A percentile compares a stretch with the other conserved stretches of the same genome.
Conservation (phyloP, 1,139 yeast genomes). For the Suhomyces bribrorum region DNA sequence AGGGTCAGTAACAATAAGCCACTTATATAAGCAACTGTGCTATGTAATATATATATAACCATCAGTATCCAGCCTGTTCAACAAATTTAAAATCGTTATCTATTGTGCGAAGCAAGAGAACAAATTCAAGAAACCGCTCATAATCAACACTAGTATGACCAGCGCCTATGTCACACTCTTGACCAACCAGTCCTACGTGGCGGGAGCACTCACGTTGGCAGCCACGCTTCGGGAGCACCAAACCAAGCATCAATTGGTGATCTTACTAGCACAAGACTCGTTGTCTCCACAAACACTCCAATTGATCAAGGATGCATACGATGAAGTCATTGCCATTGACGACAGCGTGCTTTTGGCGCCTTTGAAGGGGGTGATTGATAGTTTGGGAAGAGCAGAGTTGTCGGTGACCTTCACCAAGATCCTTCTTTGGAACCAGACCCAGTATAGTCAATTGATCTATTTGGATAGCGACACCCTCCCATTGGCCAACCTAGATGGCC, state of each 20-base stretch:
- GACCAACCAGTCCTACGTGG: slow-evolving; percentile 30
- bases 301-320: slow-evolving; percentile 23
- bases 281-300: slow-evolving; percentile 21
- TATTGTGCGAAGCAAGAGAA: neutral
- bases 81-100: neutral
- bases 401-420: slow-evolving; percentile 31
- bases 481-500: slow-evolving; percentile 24
- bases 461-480: slow-evolving; percentile 36
- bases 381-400: slow-evolving; percentile 31
- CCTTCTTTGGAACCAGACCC: slow-evolving; percentile 29
- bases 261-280: slow-evolving; percentile 23
- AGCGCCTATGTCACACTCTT: slow-evolving; percentile 33
- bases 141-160: slow-evolving; percentile 3
- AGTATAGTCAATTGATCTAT: slow-evolving; percentile 28
- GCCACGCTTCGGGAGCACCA: slow-evolving; percentile 22
- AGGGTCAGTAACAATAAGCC: too few species aligned
- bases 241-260: slow-evolving; percentile 23
- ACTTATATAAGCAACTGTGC: too few species aligned
- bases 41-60: too few species aligned
- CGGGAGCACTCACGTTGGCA: slow-evolving; percentile 35
- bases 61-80: too few species aligned
- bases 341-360: slow-evolving; percentile 24
- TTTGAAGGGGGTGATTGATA: slow-evolving; percentile 19
- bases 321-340: slow-evolving; percentile 28
- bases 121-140: neutral